These are phyloP conservation scores for Elsinoe fawcettii DNA, from an alignment of 2,329 filamentous ascomycete species.

Conservation along the genomic window DNA sequence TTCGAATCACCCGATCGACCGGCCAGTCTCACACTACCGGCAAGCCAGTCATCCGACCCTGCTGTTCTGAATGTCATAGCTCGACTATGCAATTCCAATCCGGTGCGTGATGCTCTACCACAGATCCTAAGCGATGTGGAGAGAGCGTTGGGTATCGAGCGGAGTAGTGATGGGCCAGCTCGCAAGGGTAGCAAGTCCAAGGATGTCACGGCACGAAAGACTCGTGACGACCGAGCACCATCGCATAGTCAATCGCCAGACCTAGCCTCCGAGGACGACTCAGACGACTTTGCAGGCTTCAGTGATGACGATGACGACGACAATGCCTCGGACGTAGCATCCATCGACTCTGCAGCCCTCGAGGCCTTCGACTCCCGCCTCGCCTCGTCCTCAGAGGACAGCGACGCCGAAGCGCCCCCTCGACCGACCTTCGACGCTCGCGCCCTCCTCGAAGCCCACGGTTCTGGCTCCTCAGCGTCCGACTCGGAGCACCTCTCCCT, in stretches of 20 bases:
- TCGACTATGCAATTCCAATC: slow-evolving; percentile 52
- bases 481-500: slow-evolving; percentile 21
- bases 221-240: too few relatives aligned
- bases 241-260: not conserved
- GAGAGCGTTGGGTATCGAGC: slow-evolving; percentile 30
- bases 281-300: slow-evolving; percentile 15
- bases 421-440: slow-evolving; percentile 22
- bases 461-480: slow-evolving; percentile 10
- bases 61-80: slow-evolving; percentile 52
- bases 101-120: slow-evolving; percentile 48
- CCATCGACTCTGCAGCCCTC: slow-evolving; percentile 28
- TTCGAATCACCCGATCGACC: slow-evolving; percentile 44
- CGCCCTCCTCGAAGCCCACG: slow-evolving; percentile 10
- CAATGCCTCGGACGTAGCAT: slow-evolving; percentile 9
- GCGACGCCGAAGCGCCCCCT: slow-evolving; percentile 28
- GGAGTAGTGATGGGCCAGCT: not conserved
- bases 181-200: not conserved
- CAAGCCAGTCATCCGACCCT: slow-evolving; percentile 34
- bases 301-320: slow-evolving; percentile 18
- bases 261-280: not conserved
- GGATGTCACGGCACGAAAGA: not conserved
- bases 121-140: slow-evolving; percentile 38
- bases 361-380: slow-evolving; percentile 34
- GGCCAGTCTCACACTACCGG: slow-evolving; percentile 32
- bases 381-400: slow-evolving; percentile 31